Conservation (phyloP, 1,139 yeast species). For the Candida tetrigidarum region DNA sequence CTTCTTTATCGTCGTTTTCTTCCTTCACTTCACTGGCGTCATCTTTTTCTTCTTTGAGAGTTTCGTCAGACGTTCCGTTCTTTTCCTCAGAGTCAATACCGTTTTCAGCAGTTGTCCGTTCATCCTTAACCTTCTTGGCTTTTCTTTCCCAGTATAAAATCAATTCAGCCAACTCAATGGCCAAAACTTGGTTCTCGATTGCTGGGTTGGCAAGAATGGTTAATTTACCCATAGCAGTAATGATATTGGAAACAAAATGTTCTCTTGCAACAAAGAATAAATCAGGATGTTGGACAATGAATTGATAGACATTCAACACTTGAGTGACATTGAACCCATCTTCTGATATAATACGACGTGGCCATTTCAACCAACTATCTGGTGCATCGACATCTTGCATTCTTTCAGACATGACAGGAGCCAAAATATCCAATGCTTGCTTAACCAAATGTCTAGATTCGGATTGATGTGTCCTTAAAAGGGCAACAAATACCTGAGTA, state of each 20-base stretch:
- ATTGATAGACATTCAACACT: conserved; percentile 87
- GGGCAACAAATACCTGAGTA: conserved; percentile 89
- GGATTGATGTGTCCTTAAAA: conserved; percentile 80
- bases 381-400: conserved; percentile 62
- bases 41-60: conserved; percentile 5
- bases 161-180: conserved; percentile 87
- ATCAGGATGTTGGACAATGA: conserved; percentile 85
- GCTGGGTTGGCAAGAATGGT: conserved; percentile 83
- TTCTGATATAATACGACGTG: conserved; percentile 88
- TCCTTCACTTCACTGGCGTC: conserved; percentile 9
- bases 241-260: conserved; percentile 84
- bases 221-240: conserved; percentile 94
- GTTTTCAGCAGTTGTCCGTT: conserved; percentile 15
- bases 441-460: conserved; percentile 86
- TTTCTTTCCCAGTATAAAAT: conserved; percentile 83
- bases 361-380: conserved; percentile 91
- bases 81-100: too few relatives aligned
- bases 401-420: conserved; percentile 84
- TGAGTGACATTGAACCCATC: conserved; percentile 85
- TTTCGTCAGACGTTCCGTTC: too few relatives aligned
- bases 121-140: conserved; percentile 29
- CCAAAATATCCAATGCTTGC: conserved; percentile 86
- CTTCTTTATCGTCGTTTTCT: neutral
- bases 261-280: conserved; percentile 86
- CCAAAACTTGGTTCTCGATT: conserved; percentile 79